Conservation (phyloP, 805 yeast species). For the Pichia nakasei region DNA sequence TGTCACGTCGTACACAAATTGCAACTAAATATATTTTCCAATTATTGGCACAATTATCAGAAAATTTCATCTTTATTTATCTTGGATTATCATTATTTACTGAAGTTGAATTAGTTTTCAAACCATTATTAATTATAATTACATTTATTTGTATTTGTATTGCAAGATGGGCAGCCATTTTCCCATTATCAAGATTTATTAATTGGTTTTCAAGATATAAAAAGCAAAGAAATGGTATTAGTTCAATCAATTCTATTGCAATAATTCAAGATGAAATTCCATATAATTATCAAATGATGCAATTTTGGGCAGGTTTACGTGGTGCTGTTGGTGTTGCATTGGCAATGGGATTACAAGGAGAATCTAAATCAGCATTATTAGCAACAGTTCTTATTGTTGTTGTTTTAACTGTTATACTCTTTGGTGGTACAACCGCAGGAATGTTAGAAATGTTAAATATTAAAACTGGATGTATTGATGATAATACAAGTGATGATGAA, state of each 20-base stretch:
- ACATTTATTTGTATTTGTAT: slow-evolving; percentile 86
- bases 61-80: slow-evolving; percentile 93
- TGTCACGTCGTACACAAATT: slow-evolving; percentile 95
- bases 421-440: slow-evolving; percentile 98
- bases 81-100: slow-evolving; percentile 91
- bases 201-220: slow-evolving; percentile 69
- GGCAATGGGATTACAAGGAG: slow-evolving; percentile 96
- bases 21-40: slow-evolving; percentile 95
- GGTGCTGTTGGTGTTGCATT: slow-evolving; percentile 99
- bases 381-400: slow-evolving; percentile 97
- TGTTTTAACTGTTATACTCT: slow-evolving; percentile 87
- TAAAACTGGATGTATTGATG: slow-evolving; percentile 83
- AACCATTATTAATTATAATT: slow-evolving; percentile 85
- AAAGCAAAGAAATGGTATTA: slow-evolving; percentile 41
- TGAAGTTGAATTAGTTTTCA: slow-evolving; percentile 89
- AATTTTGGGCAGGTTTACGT: slow-evolving; percentile 97
- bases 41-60: slow-evolving; percentile 87
- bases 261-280: slow-evolving; percentile 78
- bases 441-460: slow-evolving; percentile 94
- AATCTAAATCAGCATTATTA: slow-evolving; percentile 73
- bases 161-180: slow-evolving; percentile 95
- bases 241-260: slow-evolving; percentile 28
- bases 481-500: slow-evolving; percentile 83
- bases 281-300: slow-evolving; percentile 95
- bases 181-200: slow-evolving; percentile 80